Evolutionary conservation across 1,284 basidiomycete species (phyloP).

Genomic region (Trichosporon coremiiforme): DNA sequence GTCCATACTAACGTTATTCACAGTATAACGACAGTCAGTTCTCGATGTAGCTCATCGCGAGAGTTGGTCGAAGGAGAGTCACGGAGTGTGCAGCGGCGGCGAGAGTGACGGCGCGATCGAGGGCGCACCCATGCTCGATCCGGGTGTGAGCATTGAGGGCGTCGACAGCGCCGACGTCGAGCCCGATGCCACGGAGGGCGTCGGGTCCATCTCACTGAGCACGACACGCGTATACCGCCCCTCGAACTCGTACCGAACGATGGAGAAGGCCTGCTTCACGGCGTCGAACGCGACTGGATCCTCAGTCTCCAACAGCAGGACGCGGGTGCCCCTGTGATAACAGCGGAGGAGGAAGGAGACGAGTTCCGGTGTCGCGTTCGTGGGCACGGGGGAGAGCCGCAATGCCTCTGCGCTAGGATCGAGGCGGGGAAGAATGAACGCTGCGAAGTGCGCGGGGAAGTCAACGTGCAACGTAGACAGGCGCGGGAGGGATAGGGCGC

Average conservation of each 20-base stretch:
- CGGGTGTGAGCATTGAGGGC: neutral
- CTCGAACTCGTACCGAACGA: neutral
- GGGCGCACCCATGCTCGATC: no score
- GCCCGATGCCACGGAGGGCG: neutral
- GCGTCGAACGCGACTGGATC: neutral
- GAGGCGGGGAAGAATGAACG: neutral
- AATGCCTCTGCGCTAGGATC: neutral
- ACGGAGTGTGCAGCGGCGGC: neutral
- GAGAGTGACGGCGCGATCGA: neutral
- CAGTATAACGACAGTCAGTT: neutral
- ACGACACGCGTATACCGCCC: slow-evolving; percentile 1
- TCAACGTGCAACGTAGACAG: neutral
- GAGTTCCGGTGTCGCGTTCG: neutral
- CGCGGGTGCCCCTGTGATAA: neutral
- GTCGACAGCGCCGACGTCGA: neutral
- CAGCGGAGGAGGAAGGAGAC: slow-evolving; percentile 12
- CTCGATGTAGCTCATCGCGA: neutral
- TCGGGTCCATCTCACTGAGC: neutral
- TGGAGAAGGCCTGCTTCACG: neutral
- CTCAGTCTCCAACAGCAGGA: neutral
- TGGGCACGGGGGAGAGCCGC: neutral
- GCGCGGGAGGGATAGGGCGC: neutral
- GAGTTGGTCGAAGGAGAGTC: neutral
- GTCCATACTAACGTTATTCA: neutral
- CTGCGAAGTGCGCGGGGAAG: neutral